These are phyloP conservation scores for Scorias spongiosa DNA, from an alignment of 2,329 filamentous ascomycete species.

Conservation along the genomic window DNA sequence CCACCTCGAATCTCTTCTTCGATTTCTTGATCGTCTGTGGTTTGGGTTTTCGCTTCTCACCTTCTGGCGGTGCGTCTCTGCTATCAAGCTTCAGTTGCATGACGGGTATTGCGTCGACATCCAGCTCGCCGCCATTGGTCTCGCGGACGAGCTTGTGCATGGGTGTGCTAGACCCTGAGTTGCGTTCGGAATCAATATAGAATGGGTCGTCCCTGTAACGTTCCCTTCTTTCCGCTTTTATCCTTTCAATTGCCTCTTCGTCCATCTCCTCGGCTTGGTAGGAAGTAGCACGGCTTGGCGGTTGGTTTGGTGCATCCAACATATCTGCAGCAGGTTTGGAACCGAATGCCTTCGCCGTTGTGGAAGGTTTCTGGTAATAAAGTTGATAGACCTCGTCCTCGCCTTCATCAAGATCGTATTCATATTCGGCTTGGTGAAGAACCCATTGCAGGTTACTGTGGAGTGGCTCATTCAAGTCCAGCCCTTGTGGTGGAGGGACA, in stretches of 20 bases:
- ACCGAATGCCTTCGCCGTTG: background rate
- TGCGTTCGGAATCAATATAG: constrained; percentile 50
- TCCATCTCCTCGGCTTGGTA: constrained; percentile 46
- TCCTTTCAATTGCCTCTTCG: constrained; percentile 55
- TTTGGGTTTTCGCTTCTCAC: constrained; percentile 1
- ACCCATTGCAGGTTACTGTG: constrained; percentile 57
- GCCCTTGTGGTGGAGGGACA: constrained; percentile 59
- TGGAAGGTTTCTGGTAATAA: constrained; percentile 23
- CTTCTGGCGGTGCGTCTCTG: constrained; percentile 6
- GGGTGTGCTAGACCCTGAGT: constrained; percentile 53
- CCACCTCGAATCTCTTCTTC: constrained; percentile 29
- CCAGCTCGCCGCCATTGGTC: constrained; percentile 62
- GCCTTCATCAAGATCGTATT: constrained; percentile 24
- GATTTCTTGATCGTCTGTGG: constrained; percentile 11
- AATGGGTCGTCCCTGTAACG: constrained; percentile 88
- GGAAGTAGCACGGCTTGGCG: constrained; percentile 20
- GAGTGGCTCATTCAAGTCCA: constrained; percentile 71
- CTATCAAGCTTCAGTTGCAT: constrained; percentile 70
- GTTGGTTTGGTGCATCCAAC: constrained; percentile 22
- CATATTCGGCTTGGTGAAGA: constrained; percentile 38
- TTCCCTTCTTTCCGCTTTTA: constrained; percentile 63
- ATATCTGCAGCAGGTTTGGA: constrained; percentile 27
- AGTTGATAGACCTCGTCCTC: constrained; percentile 30
- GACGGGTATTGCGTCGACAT: constrained; percentile 90
- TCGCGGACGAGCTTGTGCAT: constrained; percentile 56